Percentiles rank a stretch among this genome's conserved stretches.
phyloP scores from a whole-genome alignment of 768 basidiomycete genomes.

The Suillus subalutaceus region DNA sequence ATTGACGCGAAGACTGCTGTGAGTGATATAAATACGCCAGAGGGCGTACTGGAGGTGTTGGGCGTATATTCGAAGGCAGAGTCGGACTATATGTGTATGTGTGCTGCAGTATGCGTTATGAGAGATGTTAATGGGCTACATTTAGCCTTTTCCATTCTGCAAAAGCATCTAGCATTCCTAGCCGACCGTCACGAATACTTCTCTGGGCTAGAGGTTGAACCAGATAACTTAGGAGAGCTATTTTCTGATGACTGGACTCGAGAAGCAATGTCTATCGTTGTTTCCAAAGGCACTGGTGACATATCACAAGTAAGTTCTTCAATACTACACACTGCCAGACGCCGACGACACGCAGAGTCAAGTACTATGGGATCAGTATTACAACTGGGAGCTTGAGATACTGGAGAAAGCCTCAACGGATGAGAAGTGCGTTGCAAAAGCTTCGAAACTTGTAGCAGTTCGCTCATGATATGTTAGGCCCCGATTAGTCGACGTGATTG shows the following conservation, averaged over 20 bases:
- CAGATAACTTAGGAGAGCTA: constrained; percentile 54
- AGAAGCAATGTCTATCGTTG: constrained; percentile 52
- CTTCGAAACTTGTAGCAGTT: neutral
- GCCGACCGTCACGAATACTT: constrained; percentile 40
- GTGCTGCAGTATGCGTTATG: constrained; percentile 1
- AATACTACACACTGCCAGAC: neutral
- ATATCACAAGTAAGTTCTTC: constrained; percentile 58
- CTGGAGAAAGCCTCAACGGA: constrained; percentile 50
- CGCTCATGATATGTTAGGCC: constrained; percentile 34
- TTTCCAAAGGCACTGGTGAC: constrained; percentile 54
- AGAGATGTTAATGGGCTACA: neutral
- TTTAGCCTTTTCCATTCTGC: constrained; percentile 75
- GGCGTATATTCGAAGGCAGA: constrained; percentile 68
- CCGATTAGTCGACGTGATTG: constrained; percentile 51
- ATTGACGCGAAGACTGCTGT: constrained; percentile 55
- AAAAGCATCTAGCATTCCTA: constrained; percentile 68
- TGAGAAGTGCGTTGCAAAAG: constrained; percentile 45
- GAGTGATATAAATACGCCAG: constrained; percentile 52
- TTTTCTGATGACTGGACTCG: constrained; percentile 70
- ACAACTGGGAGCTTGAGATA: constrained; percentile 74
- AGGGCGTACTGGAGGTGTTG: constrained; percentile 58
- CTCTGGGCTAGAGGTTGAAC: constrained; percentile 39
- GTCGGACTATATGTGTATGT: constrained; percentile 79
- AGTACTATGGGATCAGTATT: constrained; percentile 68
- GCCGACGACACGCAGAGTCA: constrained; percentile 54